Evolutionary conservation across 331 rosid species (phyloP), one percentile per base, ranked within the genome.

Genomic region (Arachis monticola): DNA sequence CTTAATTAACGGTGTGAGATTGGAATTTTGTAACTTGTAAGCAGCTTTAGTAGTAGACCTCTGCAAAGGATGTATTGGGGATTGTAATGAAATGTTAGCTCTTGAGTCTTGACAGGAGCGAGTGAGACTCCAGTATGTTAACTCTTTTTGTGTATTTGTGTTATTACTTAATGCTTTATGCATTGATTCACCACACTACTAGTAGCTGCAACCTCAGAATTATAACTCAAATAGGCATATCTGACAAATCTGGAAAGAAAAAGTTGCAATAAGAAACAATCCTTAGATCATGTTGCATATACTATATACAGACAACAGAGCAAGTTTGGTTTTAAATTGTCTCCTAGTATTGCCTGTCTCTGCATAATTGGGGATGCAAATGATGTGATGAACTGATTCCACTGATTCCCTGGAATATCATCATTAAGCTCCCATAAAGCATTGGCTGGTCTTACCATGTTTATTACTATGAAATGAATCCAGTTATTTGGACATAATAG

Each of bases 81-180:
- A 8, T 55, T 70, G 70, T 14, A 72, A 55, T 55, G 53, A 35
- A 73, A 56, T 64, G 55, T 45, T 51, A 11, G 32, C 31, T 17
- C 22, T 17, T 17, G 22, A 17, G 22, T 71, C 17, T 32, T 59
- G 63, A 17, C 40, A 30, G 38, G 5, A 32, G 52, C 65, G 8
- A 32, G 52, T 70, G 65, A 76, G 69, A 64, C 70, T 41, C 56
- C 22, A 12, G 9, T 60, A 17, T 35, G 40, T 35, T 4, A 35
- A 35, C 4, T 35, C 40, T 35, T 35, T 17, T 35, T 35, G 40
- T 35, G 3, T 35, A 35, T 35, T 35, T 35, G 3, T 35, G 40
- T 17, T 17, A 17, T 17, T 17, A 17, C 22, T 2, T 35, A 35
- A 5, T 32, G 52, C 47, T 57, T 48, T 48, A 31, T 70, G 69